phyloP scores from a whole-genome alignment of 2,329 filamentous ascomycete species.

The Pseudogymnoascus sp. region DNA sequence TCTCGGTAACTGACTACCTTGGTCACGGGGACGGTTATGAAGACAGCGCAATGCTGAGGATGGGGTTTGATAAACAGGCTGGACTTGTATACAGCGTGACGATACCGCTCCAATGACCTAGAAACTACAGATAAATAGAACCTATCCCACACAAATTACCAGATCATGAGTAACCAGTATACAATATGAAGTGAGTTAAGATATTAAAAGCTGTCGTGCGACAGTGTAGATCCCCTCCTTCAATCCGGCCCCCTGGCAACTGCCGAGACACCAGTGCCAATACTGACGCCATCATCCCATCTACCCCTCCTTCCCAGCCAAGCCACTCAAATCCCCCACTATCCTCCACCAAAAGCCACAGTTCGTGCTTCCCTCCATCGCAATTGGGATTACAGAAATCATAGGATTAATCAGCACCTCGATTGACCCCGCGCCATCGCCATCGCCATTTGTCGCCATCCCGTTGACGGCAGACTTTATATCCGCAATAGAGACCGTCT shows the following conservation, averaged over 20 bases:
- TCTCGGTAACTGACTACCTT: background rate
- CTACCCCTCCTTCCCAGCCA: background rate
- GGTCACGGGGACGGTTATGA: background rate
- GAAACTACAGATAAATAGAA: conserved; percentile 5
- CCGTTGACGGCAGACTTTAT: background rate
- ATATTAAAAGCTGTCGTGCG: background rate
- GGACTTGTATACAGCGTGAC: conserved; percentile 5
- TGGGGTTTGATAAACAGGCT: background rate
- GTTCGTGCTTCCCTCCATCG: background rate
- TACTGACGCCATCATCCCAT: background rate
- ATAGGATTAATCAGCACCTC: background rate
- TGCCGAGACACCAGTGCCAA: background rate
- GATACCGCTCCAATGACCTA: conserved; percentile 1
- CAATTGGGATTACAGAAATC: background rate
- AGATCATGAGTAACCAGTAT: background rate
- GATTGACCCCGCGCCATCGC: background rate
- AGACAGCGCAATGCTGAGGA: background rate
- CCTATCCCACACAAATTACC: background rate
- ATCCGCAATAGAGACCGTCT: background rate
- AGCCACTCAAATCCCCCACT: background rate
- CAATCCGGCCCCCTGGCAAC: background rate
- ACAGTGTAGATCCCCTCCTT: background rate
- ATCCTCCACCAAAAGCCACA: background rate
- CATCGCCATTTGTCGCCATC: background rate
- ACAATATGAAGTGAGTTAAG: background rate